Base-by-base conservation (phyloP, 179 eudicot genomes). In the Silene vulgaris region DNA sequence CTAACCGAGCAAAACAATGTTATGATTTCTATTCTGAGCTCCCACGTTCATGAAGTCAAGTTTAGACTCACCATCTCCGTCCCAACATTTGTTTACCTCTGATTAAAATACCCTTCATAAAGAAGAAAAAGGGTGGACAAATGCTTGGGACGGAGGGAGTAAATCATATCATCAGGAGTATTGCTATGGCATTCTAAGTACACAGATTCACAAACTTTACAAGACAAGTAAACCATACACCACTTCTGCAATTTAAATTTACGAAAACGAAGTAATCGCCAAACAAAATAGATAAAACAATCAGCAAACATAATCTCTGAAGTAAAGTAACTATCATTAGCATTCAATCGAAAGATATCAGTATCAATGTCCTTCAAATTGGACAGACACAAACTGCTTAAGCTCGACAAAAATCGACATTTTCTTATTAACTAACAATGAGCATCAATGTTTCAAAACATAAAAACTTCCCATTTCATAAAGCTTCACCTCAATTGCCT, bases 371-470 rank as follows among this genome's bases (percentile, higher is more conserved):
- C 64, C 30, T 19, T 43, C 72, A 68, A 68, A 72, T 11, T 14
- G 61, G 67, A 37, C 74, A 74, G 4, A 4, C 29, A 59, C 29
- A 59, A 60, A 66, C 52, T 66, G 69, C 65, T 3, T 4, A 52
- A 65, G 28, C 60, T 56, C 60, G 68, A 35, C 61, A 74, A 62
- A 77, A 71, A 71, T 65, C 56, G 66, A 66, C 32, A 30, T 69
- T 69, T 67, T 52, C 67, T 78, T 66, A 81, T 72, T 66, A 57
- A 81, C 75, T 43, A 78, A 54, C 76, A 80, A 12, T 37, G 26
- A 63, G 35, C 29, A 37, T 35, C 56, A 8, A 43, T 32, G 40
- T 19, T 40, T 17, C 3, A 48, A 77, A 52, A 21, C 19, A 5
- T 8, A 14, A 29, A 40, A 64, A 64, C 14, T 4, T 73, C 29